Percentiles rank a stretch among this genome's conserved stretches.
phyloP scores from a whole-genome alignment of 75 land plant genomes.

The Chamaecyparis obtusa region DNA sequence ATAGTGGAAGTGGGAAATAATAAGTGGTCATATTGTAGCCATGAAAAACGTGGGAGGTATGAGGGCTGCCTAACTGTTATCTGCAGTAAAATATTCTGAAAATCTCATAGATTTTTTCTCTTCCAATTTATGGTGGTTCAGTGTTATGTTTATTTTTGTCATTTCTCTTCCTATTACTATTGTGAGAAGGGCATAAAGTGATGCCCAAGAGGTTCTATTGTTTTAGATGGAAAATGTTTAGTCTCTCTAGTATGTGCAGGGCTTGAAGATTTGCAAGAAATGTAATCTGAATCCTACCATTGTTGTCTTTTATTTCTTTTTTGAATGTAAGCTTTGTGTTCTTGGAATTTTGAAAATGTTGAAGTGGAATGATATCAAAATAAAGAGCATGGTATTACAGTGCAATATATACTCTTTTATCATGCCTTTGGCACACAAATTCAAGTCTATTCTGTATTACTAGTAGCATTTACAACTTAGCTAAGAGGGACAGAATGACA shows the following conservation, averaged over 20 bases:
- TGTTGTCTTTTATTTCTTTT: not conserved
- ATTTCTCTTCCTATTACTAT: not conserved
- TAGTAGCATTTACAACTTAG: not conserved
- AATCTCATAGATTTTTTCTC: not conserved
- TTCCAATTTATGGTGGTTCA: not conserved
- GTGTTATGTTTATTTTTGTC: not conserved
- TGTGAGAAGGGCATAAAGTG: not conserved
- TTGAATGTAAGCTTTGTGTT: too few species aligned
- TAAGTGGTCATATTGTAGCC: not conserved
- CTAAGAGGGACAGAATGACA: not conserved
- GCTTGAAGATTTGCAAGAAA: not conserved
- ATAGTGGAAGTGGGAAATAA: not conserved
- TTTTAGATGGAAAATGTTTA: not conserved
- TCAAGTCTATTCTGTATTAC: not conserved
- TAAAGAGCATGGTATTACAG: not conserved
- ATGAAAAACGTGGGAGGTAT: not conserved
- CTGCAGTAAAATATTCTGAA: not conserved
- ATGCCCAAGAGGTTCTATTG: not conserved
- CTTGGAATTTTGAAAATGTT: not conserved
- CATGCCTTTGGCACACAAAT: not conserved
- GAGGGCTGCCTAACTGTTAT: too few species aligned
- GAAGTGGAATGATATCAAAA: not conserved
- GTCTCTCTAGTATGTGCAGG: not conserved
- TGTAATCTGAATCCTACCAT: not conserved
- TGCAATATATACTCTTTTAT: not conserved